Evolutionary conservation across 768 basidiomycete genomes (phyloP).

Genomic region (Auriculariales sp.): DNA sequence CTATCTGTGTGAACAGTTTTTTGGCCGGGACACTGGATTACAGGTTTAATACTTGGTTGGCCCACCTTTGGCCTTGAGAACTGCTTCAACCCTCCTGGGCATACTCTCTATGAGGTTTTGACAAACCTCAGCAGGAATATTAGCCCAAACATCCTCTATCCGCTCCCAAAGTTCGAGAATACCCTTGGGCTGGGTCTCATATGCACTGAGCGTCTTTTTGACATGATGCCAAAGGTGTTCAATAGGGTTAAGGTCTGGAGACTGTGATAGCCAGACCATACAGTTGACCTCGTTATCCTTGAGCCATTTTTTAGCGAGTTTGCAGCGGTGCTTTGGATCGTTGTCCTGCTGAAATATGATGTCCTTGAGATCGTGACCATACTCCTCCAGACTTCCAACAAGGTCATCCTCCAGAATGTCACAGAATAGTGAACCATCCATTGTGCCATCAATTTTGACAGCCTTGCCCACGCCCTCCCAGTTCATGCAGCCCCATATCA

Average conservation of each 20-base stretch:
- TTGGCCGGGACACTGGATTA: not conserved
- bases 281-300: too few species aligned
- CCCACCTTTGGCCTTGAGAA: not conserved
- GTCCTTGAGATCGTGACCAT: slow-evolving; percentile 5
- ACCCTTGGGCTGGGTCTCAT: not conserved
- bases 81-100: not conserved
- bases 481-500: slow-evolving; percentile 23
- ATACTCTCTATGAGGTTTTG: slow-evolving; percentile 1
- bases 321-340: slow-evolving; percentile 25
- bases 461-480: slow-evolving; percentile 15
- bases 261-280: too few species aligned
- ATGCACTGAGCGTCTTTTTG: not conserved
- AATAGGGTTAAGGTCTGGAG: slow-evolving; percentile 3
- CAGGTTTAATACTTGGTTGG: not conserved
- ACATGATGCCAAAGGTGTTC: slow-evolving; percentile 2
- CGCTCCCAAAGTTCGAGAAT: slow-evolving; percentile 1
- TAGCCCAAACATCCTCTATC: not conserved
- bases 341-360: slow-evolving; percentile 23
- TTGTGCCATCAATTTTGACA: slow-evolving; percentile 18
- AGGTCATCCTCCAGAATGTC: slow-evolving; percentile 17
- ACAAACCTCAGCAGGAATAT: not conserved
- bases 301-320: too few species aligned
- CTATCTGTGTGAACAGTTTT: not conserved
- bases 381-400: slow-evolving; percentile 15
- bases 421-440: slow-evolving; percentile 14